Evolutionary conservation across 352 stramenopile genomes (phyloP).

Genomic region (Pythium biforme): DNA sequence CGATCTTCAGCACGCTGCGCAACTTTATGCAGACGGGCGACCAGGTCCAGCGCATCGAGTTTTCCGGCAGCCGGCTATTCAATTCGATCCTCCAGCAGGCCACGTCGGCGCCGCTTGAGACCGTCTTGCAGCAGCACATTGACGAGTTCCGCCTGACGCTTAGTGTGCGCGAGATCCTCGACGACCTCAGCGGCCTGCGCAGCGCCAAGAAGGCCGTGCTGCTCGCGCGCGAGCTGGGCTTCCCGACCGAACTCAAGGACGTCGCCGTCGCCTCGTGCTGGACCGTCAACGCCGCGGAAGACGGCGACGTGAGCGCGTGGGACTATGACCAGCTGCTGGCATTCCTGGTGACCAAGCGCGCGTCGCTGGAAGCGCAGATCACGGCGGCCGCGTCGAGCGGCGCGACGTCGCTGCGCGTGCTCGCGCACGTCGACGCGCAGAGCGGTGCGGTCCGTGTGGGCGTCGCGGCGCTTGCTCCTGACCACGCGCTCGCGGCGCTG

Average conservation of each 20-base stretch:
- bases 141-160: slow-evolving; percentile 45
- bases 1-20: slow-evolving; percentile 92
- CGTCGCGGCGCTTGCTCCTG: slow-evolving; percentile 38
- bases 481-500: slow-evolving; percentile 64
- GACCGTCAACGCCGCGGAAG: slow-evolving; percentile 22
- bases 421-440: slow-evolving; percentile 52
- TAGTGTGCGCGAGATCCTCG: slow-evolving; percentile 78
- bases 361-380: slow-evolving; percentile 44
- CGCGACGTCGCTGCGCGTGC: slow-evolving; percentile 42
- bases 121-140: slow-evolving; percentile 75
- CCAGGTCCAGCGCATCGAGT: slow-evolving; percentile 86
- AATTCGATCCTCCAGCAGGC: slow-evolving; percentile 77
- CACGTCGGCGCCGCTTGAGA: slow-evolving; percentile 32
- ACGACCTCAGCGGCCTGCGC: slow-evolving; percentile 91
- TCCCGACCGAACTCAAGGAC: slow-evolving; percentile 75
- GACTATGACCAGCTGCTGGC: slow-evolving; percentile 54
- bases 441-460: slow-evolving; percentile 49
- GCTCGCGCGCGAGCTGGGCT: slow-evolving; percentile 91
- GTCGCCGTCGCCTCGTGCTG: slow-evolving; percentile 56
- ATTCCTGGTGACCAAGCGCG: slow-evolving; percentile 45
- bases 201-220: slow-evolving; percentile 90
- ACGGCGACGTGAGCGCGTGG: slow-evolving; percentile 40
- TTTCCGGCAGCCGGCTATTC: slow-evolving; percentile 87
- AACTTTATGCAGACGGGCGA: slow-evolving; percentile 93
- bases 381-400: slow-evolving; percentile 25